Evolutionary conservation across 2,329 filamentous ascomycete genomes (phyloP).

Genomic region (Cercospora sesami): DNA sequence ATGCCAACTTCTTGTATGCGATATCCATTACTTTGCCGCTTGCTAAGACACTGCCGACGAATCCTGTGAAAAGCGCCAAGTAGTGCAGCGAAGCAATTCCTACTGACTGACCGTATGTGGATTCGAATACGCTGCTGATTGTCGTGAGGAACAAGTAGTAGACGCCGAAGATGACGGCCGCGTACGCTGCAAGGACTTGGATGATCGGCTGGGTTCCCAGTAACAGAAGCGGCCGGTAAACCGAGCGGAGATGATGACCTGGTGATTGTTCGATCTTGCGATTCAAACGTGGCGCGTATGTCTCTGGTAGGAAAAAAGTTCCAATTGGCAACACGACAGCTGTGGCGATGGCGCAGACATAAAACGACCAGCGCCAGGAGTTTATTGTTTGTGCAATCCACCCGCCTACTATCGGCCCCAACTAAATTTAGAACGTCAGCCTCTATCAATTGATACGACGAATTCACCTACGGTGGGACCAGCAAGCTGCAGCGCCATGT

Average conservation of each 20-base stretch:
- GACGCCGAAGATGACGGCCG: not conserved
- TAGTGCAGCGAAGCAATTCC: not conserved
- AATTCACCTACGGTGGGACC: constrained; percentile 18
- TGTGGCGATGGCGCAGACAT: not conserved
- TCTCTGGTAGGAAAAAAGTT: not conserved
- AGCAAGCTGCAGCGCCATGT: constrained; percentile 15
- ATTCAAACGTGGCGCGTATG: not conserved
- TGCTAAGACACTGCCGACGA: not conserved
- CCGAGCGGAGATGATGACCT: not conserved
- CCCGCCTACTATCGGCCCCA: not conserved
- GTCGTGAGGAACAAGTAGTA: not conserved
- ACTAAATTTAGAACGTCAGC: not conserved
- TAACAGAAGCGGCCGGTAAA: not conserved
- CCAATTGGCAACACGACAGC: not conserved
- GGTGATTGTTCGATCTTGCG: not conserved
- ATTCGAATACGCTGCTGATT: not conserved
- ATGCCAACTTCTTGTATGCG: not conserved
- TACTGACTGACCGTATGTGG: not conserved
- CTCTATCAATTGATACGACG: not conserved
- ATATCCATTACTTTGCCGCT: not conserved
- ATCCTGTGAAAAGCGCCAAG: not conserved
- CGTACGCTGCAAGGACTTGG: not conserved
- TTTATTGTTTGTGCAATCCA: not conserved
- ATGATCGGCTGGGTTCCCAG: not conserved
- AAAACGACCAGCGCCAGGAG: not conserved